These are phyloP conservation scores for Oryza longistaminata DNA, from an alignment of 176 grass and related monocot species.

Conservation along the genomic window DNA sequence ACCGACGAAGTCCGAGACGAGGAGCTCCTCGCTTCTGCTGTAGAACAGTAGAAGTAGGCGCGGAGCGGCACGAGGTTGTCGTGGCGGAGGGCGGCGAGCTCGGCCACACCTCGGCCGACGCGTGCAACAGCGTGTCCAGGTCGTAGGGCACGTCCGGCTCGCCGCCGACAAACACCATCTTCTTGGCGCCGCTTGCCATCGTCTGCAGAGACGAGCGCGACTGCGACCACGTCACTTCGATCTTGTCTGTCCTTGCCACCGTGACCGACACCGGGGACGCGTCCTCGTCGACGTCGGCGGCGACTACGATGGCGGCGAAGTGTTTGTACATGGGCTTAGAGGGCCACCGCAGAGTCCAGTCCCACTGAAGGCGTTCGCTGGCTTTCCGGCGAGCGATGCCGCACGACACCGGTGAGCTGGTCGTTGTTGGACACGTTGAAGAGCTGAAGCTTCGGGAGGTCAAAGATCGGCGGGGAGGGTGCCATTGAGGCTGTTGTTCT, in stretches of 20 bases:
- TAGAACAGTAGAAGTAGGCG: conserved; percentile 87
- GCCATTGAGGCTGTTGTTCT: conserved; percentile 56
- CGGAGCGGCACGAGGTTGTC: conserved; percentile 54
- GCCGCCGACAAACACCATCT: conserved; percentile 66
- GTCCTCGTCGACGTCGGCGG: conserved; percentile 2
- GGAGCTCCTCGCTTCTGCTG: conserved; percentile 79
- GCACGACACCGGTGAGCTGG: conserved; percentile 57
- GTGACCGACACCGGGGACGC: conserved; percentile 22
- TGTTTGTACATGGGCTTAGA: conserved; percentile 39
- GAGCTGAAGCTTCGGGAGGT: conserved; percentile 30
- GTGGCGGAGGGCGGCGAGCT: conserved; percentile 58
- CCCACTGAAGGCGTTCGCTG: conserved; percentile 38
- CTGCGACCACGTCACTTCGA: neutral
- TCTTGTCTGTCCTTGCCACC: conserved; percentile 15
- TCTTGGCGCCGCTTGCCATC: conserved; percentile 29
- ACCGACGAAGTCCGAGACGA: conserved; percentile 68
- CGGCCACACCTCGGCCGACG: conserved; percentile 71
- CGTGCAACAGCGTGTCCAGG: conserved; percentile 70
- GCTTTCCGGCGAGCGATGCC: conserved; percentile 19
- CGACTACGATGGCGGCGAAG: conserved; percentile 1
- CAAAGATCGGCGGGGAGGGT: conserved; percentile 43
- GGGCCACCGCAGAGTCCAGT: conserved; percentile 58
- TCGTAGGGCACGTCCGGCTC: conserved; percentile 55
- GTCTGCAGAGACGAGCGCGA: neutral
- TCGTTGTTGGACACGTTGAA: conserved; percentile 76